These are phyloP conservation scores for Begonia peltatifolia DNA, from an alignment of 306 rosid species.

Conservation along the genomic window DNA sequence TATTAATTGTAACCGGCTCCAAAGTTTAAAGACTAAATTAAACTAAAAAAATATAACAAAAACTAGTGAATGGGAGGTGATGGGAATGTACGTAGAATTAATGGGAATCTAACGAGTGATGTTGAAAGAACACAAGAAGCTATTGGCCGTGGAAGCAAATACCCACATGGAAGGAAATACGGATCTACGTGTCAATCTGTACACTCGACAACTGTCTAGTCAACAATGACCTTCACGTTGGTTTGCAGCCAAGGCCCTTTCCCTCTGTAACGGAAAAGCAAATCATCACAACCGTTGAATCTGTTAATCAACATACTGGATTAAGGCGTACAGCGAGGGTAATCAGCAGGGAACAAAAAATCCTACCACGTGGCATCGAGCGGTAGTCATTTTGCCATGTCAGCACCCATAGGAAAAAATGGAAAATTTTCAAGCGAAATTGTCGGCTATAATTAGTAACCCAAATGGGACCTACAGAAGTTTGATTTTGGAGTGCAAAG, in stretches of 20 bases:
- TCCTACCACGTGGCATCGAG: constrained; percentile 7
- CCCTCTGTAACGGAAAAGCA: not conserved
- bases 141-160: no score
- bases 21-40: no score
- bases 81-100: not conserved
- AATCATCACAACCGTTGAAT: not conserved
- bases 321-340: not conserved
- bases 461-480: not conserved
- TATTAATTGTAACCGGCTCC: no score
- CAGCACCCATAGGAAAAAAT: not conserved
- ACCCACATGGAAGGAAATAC: no score
- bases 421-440: not conserved
- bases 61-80: no score
- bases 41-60: not conserved
- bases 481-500: constrained; percentile 14
- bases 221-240: not conserved
- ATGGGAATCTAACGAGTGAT: not conserved
- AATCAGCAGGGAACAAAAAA: not conserved
- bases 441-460: not conserved
- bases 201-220: not conserved
- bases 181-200: not conserved
- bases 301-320: not conserved
- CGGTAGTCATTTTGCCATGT: not conserved
- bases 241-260: not conserved
- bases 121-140: not conserved